These are phyloP conservation scores for Solanum neorickii DNA, from an alignment of 257 asterid species.

Conservation along the genomic window DNA sequence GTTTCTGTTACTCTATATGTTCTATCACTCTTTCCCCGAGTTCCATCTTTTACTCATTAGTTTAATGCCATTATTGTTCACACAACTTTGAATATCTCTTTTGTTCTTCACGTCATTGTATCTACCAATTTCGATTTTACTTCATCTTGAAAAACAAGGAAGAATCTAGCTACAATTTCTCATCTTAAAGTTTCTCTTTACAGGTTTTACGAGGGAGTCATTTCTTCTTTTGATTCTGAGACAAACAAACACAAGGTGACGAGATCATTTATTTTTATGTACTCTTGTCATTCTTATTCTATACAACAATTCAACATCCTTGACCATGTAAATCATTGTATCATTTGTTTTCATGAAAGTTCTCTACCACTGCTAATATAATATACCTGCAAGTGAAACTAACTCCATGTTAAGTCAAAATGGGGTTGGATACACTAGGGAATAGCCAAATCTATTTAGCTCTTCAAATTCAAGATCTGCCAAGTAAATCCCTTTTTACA, in stretches of 20 bases:
- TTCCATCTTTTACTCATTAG: background rate
- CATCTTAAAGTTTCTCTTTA: slow-evolving; percentile 10
- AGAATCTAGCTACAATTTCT: background rate
- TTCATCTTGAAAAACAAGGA: background rate
- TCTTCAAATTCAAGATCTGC: background rate
- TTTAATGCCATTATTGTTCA: background rate
- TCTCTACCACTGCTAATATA: background rate
- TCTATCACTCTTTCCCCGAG: background rate
- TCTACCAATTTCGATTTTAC: background rate
- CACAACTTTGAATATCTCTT: background rate
- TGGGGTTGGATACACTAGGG: background rate
- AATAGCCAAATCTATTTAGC: background rate
- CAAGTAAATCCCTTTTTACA: background rate
- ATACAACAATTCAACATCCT: background rate
- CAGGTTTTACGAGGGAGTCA: slow-evolving; percentile 44
- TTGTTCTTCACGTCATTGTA: background rate
- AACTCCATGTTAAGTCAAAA: background rate
- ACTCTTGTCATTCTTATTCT: background rate
- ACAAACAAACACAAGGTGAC: slow-evolving; percentile 39
- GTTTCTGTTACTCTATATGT: background rate
- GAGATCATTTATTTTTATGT: background rate
- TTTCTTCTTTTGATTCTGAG: slow-evolving; percentile 33
- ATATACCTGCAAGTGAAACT: background rate
- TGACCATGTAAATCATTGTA: background rate
- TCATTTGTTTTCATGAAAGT: background rate